Evolutionary conservation across 371 early-diverging fungal genomes (phyloP), one percentile per base, ranked within the genome.

Genomic region (Mucor velutinosus): DNA sequence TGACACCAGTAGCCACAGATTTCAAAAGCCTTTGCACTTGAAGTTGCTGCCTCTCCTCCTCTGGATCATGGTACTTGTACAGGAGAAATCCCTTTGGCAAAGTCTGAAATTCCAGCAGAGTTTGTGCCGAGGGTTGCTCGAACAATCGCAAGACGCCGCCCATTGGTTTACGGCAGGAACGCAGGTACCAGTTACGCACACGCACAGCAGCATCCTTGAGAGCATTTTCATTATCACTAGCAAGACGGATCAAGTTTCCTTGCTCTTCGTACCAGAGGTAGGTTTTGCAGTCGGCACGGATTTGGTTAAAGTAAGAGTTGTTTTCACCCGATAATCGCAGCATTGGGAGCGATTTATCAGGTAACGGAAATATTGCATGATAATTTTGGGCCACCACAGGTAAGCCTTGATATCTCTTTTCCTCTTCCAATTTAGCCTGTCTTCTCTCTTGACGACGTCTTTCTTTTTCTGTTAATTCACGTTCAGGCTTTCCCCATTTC

Each of bases 401-500:
- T 1, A 45, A 19, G 7, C 75, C 76, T 19, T 72, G 76, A 57
- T 71, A 83, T 29, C 70, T 61, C 51, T 64, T 76, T 30, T 77
- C 76, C 58, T 79, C 78, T 4, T 64, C 60, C 7, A 61, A 25
- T 19, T 58, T 67, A 0, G 70, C 74, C 19, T 72, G 69, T 29
- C 55, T 65, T 12, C 67, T 56, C 51, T 83, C 83, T 14, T 55
- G 74, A 8, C 77, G 67, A 15, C 65, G 60, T 4, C 45, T 66
- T 41, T 80, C 83, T 23, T 61, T 69, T 49, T 71, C 72, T 11
- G 80, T 83, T 23, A 83, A 56, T 32, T 80, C 78, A 4, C 80
- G 73, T 19, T 80, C 79, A 0, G 83, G 80, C 55, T 70, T 73
- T 7, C 70, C 74, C 83, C 83, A 83, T 55, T 79, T 79, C 27